Conservation (phyloP, 2,329 filamentous ascomycete species). For the Hortaea sp. region DNA sequence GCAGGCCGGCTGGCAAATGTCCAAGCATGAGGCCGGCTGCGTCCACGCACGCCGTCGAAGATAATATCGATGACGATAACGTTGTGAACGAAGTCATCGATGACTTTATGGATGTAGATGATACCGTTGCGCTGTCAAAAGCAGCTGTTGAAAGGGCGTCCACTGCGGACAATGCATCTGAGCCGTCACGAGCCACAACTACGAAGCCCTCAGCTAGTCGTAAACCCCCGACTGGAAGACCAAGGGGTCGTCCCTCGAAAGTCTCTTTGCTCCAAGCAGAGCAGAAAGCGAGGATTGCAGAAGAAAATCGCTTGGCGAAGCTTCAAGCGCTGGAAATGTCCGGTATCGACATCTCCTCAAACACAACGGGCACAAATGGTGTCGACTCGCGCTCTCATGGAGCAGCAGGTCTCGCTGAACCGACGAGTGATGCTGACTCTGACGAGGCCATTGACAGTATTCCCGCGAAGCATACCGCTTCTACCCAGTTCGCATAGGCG, state of each 20-base stretch:
- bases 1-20: constrained; percentile 19
- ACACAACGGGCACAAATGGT: no score
- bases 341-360: constrained; percentile 27
- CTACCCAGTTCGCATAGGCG: not conserved
- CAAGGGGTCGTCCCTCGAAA: constrained; percentile 2
- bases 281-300: constrained; percentile 14
- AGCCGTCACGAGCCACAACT: not conserved
- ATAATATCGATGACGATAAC: constrained; percentile 24
- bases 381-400: no score
- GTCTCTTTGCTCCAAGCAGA: constrained; percentile 9
- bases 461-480: not conserved
- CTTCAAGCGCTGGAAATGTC: constrained; percentile 24
- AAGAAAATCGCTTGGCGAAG: constrained; percentile 27
- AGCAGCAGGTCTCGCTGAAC: no score
- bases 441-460: constrained; percentile 8
- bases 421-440: constrained; percentile 1
- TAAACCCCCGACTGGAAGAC: constrained; percentile 1
- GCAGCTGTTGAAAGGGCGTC: not conserved
- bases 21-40: constrained; percentile 21
- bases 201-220: not conserved
- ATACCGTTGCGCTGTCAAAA: not conserved
- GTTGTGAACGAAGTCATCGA: constrained; percentile 14
- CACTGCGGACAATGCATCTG: not conserved
- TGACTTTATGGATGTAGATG: constrained; percentile 6
- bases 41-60: constrained; percentile 17